Conservation (phyloP, 2,329 filamentous ascomycete species). For the Aspergillus neoniger region DNA sequence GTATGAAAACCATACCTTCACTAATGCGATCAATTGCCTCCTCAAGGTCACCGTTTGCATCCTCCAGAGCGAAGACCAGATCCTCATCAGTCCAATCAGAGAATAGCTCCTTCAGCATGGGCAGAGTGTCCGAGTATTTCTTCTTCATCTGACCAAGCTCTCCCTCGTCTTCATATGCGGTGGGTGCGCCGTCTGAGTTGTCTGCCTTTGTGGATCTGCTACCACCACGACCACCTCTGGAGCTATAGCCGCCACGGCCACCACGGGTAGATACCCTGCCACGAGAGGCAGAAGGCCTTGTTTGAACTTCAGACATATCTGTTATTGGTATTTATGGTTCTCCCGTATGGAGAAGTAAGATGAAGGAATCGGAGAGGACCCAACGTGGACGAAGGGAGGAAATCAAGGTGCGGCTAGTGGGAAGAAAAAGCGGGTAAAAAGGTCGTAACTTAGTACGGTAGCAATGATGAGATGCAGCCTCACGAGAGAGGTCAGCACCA, state of each 20-base stretch:
- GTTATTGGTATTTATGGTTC: slow-evolving; percentile 39
- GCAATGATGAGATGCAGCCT: slow-evolving; percentile 40
- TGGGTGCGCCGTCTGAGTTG: slow-evolving; percentile 58
- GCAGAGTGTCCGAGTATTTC: slow-evolving; percentile 77
- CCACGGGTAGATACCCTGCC: slow-evolving; percentile 89
- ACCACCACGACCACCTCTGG: slow-evolving; percentile 69
- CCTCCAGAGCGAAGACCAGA: slow-evolving; percentile 87
- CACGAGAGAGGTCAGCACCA: slow-evolving; percentile 41
- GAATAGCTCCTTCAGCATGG: slow-evolving; percentile 87
- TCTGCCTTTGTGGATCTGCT: slow-evolving; percentile 72
- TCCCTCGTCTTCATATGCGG: slow-evolving; percentile 75
- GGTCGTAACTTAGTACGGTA: slow-evolving; percentile 29
- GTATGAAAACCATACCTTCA: slow-evolving; percentile 42
- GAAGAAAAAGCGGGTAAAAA: slow-evolving; percentile 31
- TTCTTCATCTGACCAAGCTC: slow-evolving; percentile 91
- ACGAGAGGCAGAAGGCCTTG: slow-evolving; percentile 77
- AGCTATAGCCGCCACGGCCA: slow-evolving; percentile 73
- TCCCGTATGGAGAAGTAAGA: slow-evolving; percentile 30
- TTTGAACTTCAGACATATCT: slow-evolving; percentile 91
- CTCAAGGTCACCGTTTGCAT: slow-evolving; percentile 58
- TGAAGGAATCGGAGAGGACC: slow-evolving; percentile 29
- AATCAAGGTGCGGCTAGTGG: slow-evolving; percentile 34
- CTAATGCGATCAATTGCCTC: slow-evolving; percentile 54
- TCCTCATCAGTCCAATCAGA: slow-evolving; percentile 94
- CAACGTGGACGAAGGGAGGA: slow-evolving; percentile 31